These are phyloP conservation scores for Aspergillus brasiliensis DNA, from an alignment of 2,329 filamentous ascomycete species.

Conservation along the genomic window DNA sequence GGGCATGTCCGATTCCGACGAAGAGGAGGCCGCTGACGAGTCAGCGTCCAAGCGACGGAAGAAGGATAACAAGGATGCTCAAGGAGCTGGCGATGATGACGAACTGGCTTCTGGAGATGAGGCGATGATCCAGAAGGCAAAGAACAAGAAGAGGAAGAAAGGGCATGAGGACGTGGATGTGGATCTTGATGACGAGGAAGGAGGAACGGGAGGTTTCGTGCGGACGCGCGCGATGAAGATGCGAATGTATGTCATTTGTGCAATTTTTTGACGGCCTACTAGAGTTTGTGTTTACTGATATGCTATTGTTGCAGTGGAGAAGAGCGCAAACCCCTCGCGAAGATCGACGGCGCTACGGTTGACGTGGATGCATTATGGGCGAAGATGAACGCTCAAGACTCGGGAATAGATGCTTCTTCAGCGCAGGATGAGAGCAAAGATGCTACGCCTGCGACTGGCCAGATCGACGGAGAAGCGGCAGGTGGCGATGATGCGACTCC, in stretches of 20 bases:
- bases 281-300: not conserved
- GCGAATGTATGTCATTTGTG: slow-evolving; percentile 42
- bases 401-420: slow-evolving; percentile 13
- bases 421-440: slow-evolving; percentile 21
- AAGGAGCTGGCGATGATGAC: slow-evolving; percentile 24
- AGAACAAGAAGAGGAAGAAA: slow-evolving; percentile 42
- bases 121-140: slow-evolving; percentile 55
- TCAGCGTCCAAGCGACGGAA: slow-evolving; percentile 37
- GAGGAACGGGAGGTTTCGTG: slow-evolving; percentile 54
- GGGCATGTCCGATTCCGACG: slow-evolving; percentile 29
- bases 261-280: not conserved
- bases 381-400: slow-evolving; percentile 49
- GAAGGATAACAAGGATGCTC: slow-evolving; percentile 24
- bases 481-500: slow-evolving; percentile 12
- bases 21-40: slow-evolving; percentile 27
- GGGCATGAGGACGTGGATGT: slow-evolving; percentile 42
- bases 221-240: slow-evolving; percentile 57
- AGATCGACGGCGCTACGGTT: slow-evolving; percentile 54
- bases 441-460: slow-evolving; percentile 11
- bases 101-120: slow-evolving; percentile 60
- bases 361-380: slow-evolving; percentile 59
- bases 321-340: slow-evolving; percentile 51
- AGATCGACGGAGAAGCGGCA: slow-evolving; percentile 16
- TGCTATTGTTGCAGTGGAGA: slow-evolving; percentile 39
- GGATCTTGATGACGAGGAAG: slow-evolving; percentile 33